A percentile compares a stretch with the other conserved stretches of the same genome.
phyloP scores from a whole-genome alignment of 116 monocot genomes.

The Zostera marina region DNA sequence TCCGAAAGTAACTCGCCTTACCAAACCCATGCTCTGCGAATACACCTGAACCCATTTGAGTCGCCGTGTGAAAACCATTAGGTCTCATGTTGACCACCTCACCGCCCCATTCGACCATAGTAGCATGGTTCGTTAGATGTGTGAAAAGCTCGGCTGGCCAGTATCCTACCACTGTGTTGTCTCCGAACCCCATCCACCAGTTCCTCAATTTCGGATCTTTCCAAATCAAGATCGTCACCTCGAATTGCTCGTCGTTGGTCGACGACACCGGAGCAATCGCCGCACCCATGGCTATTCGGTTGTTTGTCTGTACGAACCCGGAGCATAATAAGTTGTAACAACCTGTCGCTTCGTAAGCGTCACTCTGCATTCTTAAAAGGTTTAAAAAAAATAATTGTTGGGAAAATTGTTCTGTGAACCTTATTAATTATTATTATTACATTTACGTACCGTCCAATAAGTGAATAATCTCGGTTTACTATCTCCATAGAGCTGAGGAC shows the following conservation, averaged over 20 bases:
- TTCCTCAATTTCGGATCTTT: conserved; percentile 87
- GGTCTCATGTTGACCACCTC: conserved; percentile 77
- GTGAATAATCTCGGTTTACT: conserved; percentile 93
- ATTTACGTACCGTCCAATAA: conserved; percentile 73
- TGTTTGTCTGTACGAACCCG: conserved; percentile 83
- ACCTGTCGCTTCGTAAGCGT: conserved; percentile 79
- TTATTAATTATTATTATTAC: neutral
- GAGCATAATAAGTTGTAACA: conserved; percentile 92
- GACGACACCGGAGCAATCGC: conserved; percentile 77
- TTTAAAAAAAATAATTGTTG: neutral
- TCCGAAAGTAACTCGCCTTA: conserved; percentile 73
- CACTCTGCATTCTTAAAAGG: conserved; percentile 28
- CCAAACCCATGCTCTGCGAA: conserved; percentile 77
- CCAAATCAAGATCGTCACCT: conserved; percentile 94
- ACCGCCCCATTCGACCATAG: conserved; percentile 97
- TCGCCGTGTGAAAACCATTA: conserved; percentile 63
- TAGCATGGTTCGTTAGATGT: conserved; percentile 73
- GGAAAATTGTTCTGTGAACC: neutral
- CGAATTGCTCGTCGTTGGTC: conserved; percentile 26
- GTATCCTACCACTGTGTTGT: conserved; percentile 70
- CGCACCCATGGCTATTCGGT: conserved; percentile 81
- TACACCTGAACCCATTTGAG: conserved; percentile 90
- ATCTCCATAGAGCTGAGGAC: conserved; percentile 99
- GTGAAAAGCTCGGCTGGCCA: conserved; percentile 99
- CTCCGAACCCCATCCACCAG: conserved; percentile 97